Base-by-base conservation (phyloP, 352 stramenopile genomes). In the Phytopythium vexans region DNA sequence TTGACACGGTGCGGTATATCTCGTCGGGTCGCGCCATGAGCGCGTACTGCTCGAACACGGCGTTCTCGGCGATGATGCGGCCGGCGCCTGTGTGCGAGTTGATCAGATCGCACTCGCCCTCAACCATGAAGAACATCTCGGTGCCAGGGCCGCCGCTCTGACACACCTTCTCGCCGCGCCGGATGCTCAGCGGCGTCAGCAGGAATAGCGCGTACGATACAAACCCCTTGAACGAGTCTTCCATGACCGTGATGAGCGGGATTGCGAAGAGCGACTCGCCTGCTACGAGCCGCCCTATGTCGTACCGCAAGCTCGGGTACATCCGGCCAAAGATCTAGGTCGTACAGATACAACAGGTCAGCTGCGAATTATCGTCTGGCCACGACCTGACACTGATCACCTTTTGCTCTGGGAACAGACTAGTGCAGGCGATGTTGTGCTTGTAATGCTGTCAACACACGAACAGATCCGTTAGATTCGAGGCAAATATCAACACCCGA, bases 201-300 rank as follows among this genome's bases (percentile, higher is more conserved):
- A 88, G 62, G 44, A 94, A 94, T 10, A 94, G 68, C 10, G 81
- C 81, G 42, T 92, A 94, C 11, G 80, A 92, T n/a, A 94, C 84
- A 42, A 94, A 94, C 2, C 84, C 84, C 51, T 94, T 94, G 53
- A 92, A 92, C n/a, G 76, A 70, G 47, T 91, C 83, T 35, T 94
- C 84, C 82, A 94, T 92, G 9, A 89, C 76, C 1, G 84, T 92
- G 44, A 94, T 88, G 42, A 94, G 64, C 27, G 80, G 77, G 56
- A 94, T 94, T 11, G 76, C 69, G 46, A 92, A 88, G 27, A 94
- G 69, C 37, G 70, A 88, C 41, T 92, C 82, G 8, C 74, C 74
- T 0, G 84, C 81, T 9, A 94, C 84, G n/a, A 92, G 52, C 0
- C 82, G 82, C 9, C 82, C 84, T 35, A 88, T 65, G 51, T 94